Conservation (phyloP, 2,329 filamentous ascomycete species). For the Ceratocystis alfenasii region DNA sequence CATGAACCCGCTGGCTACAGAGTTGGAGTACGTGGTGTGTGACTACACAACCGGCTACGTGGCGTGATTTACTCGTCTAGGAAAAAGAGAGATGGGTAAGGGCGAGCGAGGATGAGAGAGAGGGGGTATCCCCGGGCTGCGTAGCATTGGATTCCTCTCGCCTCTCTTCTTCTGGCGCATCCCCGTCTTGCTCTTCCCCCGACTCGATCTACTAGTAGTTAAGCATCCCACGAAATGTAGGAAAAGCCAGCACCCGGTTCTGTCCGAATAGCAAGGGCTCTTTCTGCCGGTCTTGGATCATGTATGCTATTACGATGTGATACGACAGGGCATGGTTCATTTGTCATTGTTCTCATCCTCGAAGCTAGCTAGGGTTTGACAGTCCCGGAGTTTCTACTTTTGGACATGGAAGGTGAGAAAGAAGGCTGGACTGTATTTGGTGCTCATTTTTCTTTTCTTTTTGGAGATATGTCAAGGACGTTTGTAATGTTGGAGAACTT, state of each 20-base stretch:
- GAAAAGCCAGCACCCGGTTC: neutral
- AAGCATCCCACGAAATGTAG: neutral
- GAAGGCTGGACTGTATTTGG: neutral
- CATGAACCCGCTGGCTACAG: neutral
- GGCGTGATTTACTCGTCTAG: neutral
- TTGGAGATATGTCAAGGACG: neutral
- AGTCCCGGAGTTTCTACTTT: neutral
- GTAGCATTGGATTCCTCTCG: no score
- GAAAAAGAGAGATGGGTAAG: neutral
- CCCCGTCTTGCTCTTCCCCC: no score
- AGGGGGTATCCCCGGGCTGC: neutral
- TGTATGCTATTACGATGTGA: neutral
- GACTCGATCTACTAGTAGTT: neutral
- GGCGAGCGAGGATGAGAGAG: neutral
- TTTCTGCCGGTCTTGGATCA: neutral
- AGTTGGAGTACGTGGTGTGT: neutral
- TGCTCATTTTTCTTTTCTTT: neutral
- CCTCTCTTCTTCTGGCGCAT: no score
- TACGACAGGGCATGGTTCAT: neutral
- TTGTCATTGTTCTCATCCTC: neutral
- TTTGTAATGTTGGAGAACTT: neutral
- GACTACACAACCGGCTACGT: neutral
- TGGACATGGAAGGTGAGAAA: neutral
- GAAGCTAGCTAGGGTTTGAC: neutral
- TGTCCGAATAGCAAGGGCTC: conserved; percentile 1